A percentile compares a stretch with the other conserved stretches of the same genome.
Evolutionary conservation across 805 yeast genomes (phyloP).

Genomic region (Candida koratica): DNA sequence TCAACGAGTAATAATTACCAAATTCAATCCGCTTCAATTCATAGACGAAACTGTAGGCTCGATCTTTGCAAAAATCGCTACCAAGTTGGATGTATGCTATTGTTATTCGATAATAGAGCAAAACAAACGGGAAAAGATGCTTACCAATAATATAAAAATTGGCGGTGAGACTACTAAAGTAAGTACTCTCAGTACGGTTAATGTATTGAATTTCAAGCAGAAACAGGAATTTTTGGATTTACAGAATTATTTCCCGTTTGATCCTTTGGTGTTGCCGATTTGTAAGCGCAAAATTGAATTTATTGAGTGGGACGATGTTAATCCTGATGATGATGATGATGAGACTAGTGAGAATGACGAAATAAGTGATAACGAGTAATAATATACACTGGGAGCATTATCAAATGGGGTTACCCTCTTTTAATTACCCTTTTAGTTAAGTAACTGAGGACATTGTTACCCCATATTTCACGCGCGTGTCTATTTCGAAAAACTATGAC

Average conservation of each 20-base stretch:
- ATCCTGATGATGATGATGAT: slow-evolving; percentile 53
- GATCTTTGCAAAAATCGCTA: slow-evolving; percentile 90
- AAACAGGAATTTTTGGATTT: slow-evolving; percentile 83
- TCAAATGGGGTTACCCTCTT: no score
- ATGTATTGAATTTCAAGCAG: slow-evolving; percentile 43
- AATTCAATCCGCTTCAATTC: slow-evolving; percentile 89
- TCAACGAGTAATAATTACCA: slow-evolving; percentile 78
- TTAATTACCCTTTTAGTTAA: no score
- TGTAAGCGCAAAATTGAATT: slow-evolving; percentile 53
- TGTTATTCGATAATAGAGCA: slow-evolving; percentile 91
- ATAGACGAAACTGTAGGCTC: slow-evolving; percentile 91
- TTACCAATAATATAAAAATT: slow-evolving; percentile 27
- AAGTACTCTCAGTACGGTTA: slow-evolving; percentile 1
- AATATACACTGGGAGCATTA: no score
- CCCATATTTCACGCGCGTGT: no score
- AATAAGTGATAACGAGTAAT: no score
- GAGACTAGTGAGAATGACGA: slow-evolving; percentile 2
- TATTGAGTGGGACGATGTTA: slow-evolving; percentile 69
- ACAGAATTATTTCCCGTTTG: slow-evolving; percentile 96
- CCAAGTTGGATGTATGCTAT: slow-evolving; percentile 83
- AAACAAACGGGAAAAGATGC: slow-evolving; percentile 68
- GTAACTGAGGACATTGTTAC: no score
- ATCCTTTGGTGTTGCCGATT: slow-evolving; percentile 73
- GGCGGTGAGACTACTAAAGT: background rate
- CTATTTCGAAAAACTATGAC: no score